Percentiles rank a stretch among this genome's conserved stretches.
Evolutionary conservation across 2,329 filamentous ascomycete genomes (phyloP).

Genomic region (Stachybotrys elegans): DNA sequence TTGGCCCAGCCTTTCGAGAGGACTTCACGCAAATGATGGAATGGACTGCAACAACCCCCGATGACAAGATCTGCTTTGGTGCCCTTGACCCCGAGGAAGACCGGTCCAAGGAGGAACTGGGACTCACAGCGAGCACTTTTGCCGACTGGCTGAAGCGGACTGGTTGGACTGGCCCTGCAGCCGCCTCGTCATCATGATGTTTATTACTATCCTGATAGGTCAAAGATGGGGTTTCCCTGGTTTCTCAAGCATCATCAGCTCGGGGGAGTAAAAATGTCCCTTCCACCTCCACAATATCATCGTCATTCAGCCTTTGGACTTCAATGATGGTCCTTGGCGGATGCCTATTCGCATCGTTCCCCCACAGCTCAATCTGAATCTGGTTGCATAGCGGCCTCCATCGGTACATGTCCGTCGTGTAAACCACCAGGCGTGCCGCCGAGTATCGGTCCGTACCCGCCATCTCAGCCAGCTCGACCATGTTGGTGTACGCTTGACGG

Average conservation of each 20-base stretch:
- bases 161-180: constrained; percentile 1
- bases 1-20: constrained; percentile 9
- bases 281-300: constrained; percentile 26
- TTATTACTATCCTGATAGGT: not conserved
- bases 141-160: constrained; percentile 1
- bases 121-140: constrained; percentile 1
- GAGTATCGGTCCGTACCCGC: constrained; percentile 19
- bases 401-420: constrained; percentile 26
- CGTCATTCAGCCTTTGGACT: constrained; percentile 24
- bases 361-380: constrained; percentile 24
- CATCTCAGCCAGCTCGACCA: constrained; percentile 22
- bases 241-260: too few relatives aligned
- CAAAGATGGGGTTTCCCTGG: not conserved
- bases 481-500: constrained; percentile 25
- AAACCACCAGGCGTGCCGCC: not conserved
- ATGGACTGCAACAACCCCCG: constrained; percentile 9
- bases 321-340: constrained; percentile 26
- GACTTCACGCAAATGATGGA: constrained; percentile 15
- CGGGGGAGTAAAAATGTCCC: constrained; percentile 17
- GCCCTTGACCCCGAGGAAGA: not conserved
- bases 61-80: constrained; percentile 10
- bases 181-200: not conserved
- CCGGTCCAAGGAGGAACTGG: not conserved
- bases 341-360: constrained; percentile 18
- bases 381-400: constrained; percentile 26